Evolutionary conservation across 108 stramenopile genomes (phyloP).

Genomic region (Cyclotella kingstonii): DNA sequence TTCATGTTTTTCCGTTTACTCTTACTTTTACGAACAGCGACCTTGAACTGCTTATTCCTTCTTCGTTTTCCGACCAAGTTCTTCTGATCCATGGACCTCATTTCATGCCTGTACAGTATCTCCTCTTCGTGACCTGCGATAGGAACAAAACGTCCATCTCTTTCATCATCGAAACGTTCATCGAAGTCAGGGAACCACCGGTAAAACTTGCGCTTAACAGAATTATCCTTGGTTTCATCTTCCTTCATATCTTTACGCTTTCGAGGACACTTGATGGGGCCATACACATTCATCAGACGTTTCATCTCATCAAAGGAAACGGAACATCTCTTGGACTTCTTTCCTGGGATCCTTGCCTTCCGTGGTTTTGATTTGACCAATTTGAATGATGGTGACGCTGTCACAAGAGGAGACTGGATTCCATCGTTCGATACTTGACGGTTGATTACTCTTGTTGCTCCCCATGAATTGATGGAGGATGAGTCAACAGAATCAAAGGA

Average conservation of each 20-base stretch:
- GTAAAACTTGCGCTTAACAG: constrained; percentile 40
- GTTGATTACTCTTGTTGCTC: too few species aligned
- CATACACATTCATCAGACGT: constrained; percentile 37
- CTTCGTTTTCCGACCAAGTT: neutral
- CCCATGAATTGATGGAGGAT: too few species aligned
- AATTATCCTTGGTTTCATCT: constrained; percentile 26
- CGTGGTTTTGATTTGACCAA: too few species aligned
- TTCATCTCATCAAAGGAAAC: constrained; percentile 40
- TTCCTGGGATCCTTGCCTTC: too few species aligned
- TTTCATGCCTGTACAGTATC: constrained; percentile 19
- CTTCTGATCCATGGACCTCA: constrained; percentile 25
- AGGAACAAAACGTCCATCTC: constrained; percentile 25
- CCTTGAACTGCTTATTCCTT: too few species aligned
- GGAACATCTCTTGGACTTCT: too few species aligned
- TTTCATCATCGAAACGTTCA: constrained; percentile 20
- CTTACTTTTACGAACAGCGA: too few species aligned
- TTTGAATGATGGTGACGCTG: too few species aligned
- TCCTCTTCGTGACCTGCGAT: constrained; percentile 32
- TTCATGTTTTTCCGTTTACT: too few species aligned
- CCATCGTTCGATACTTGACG: too few species aligned
- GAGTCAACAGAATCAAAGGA: too few species aligned
- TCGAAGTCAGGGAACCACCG: constrained; percentile 49
- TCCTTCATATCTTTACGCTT: constrained; percentile 22
- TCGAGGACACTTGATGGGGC: constrained; percentile 35
- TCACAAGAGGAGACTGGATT: too few species aligned